Percentiles rank a stretch among this genome's conserved stretches.
phyloP scores from a whole-genome alignment of 202 grass and related monocot species.

The Carex arenaria region DNA sequence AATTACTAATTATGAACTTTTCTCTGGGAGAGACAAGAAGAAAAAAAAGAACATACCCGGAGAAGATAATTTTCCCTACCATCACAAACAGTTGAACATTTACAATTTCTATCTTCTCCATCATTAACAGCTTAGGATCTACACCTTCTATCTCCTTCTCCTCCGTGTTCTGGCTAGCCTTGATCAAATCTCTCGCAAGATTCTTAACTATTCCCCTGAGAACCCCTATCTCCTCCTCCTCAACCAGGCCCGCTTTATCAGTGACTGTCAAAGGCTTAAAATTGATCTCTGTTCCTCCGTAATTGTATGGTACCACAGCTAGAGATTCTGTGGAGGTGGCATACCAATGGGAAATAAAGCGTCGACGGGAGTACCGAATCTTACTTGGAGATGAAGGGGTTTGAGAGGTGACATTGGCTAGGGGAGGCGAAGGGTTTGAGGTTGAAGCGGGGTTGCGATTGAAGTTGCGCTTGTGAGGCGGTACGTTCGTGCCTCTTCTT shows the following conservation, averaged over 20 bases:
- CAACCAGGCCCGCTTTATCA: not conserved
- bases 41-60: constrained; percentile 24
- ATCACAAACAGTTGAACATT: too few relatives aligned
- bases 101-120: not conserved
- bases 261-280: constrained; percentile 36
- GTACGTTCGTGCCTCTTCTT: constrained; percentile 31
- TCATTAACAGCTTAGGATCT: constrained; percentile 38
- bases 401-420: not conserved
- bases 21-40: too few relatives aligned
- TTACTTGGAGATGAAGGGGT: not conserved
- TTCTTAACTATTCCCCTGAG: constrained; percentile 26
- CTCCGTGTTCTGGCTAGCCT: constrained; percentile 18
- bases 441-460: constrained; percentile 38
- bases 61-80: constrained; percentile 66
- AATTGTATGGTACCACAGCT: constrained; percentile 37
- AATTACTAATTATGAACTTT: too few relatives aligned
- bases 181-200: constrained; percentile 41
- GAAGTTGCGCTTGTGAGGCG: constrained; percentile 64
- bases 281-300: constrained; percentile 38
- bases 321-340: not conserved
- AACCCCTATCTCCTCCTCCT: constrained; percentile 14
- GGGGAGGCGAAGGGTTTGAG: constrained; percentile 29
- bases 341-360: constrained; percentile 52
- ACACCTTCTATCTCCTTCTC: constrained; percentile 9
- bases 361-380: constrained; percentile 32